Base-by-base conservation (phyloP, 495 filamentous ascomycete genomes). In the Apiosordaria backusii region DNA sequence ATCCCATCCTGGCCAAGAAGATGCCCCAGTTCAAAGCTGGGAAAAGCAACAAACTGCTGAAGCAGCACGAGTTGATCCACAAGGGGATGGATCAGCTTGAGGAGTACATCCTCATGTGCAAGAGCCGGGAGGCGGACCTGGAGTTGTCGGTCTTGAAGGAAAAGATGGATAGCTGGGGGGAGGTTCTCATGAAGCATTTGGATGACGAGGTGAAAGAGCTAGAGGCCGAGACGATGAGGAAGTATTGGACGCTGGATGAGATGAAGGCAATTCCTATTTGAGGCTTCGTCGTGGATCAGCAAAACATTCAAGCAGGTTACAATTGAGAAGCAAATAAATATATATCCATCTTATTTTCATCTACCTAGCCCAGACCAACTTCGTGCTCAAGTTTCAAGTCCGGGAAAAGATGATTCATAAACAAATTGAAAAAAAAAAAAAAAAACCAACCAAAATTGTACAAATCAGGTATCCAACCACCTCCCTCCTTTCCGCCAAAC, bases 51-150 rank as follows among this genome's bases (percentile, higher is more conserved):
- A 63, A 67, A 29, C 75, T 96, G 52, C 72, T 94, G 55, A 81
- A 77, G n/a, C 92, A 97, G 78, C 93, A 97, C 71, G 81, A 82
- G 67, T 77, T 86, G 74, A 97, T 97, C 55, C 93, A 97, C 75
- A 77, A 79, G 1, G 93, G 92, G 3, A 81, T 97, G 75, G 93
- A 92, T 22, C 81, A 82, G 66, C 81, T 96, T 50, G 83, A 86
- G 72, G 82, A 73, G 29, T 96, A 96, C 76, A 74, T 96, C 26
- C 72, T 82, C 54, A 78, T 77, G 57, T 93, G 90, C 71, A 81
- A 79, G 52, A 78, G 72, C 24, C 87, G 91, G 18, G 87, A 91
- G 78, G 75, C 75, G 66, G 91, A 93, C 66, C 71, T 96, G 70
- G 84, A 89, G 61, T 77, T 93, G 72, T 75, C 73, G 19, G 86